Evolutionary conservation across 139 green algal species (phyloP), one percentile per base, ranked within the genome.

Genomic region (Asterochloris sp.): DNA sequence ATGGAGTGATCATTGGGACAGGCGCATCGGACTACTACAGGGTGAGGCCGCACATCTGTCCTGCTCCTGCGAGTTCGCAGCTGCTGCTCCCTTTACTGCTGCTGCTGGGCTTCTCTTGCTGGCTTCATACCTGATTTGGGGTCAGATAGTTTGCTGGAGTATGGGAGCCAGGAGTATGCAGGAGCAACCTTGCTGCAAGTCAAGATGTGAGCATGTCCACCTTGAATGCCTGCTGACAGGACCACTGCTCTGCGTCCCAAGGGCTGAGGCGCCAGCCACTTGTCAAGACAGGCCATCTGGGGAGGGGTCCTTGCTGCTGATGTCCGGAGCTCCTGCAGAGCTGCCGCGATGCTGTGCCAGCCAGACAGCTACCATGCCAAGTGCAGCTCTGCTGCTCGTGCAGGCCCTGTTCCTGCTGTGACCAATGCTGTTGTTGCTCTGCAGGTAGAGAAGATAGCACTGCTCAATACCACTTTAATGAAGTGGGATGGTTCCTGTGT

Each of bases 371-470:
- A 2, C 21, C 67, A 24, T 6, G 38, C 38, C 23, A 24, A 12
- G 38, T 54, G 38, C 66, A 73, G 66, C 66, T 23, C 21, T 73
- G 66, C 66, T 27, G 66, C 19, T 9, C 9, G 66, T 73, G 38
- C 38, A 54, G 38, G 47, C 73, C 13, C 74, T 79, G 17, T 79
- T 15, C 27, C 6, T 68, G 74, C 28, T 29, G 13, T 66, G 29
- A 27, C 16, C 69, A 47, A 54, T 47, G 54, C 60, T 23, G 24
- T 19, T 54, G 21, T 47, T 54, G 21, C 47, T 21, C 12, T 80
- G 63, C 84, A 91, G 89, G 88, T 93, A 61, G 87, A 91, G 61
- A 88, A 92, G 85, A 93, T 93, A 29, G 85, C 88, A 13, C 84
- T 93, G 82, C 69, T 91, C 80, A 89, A 83, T 81, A 90, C 87